A percentile compares a stretch with the other conserved stretches of the same genome.
These are phyloP conservation scores for Penicillium fuscoglaucum DNA, from an alignment of 2,329 filamentous ascomycete genomes.

Conservation along the genomic window DNA sequence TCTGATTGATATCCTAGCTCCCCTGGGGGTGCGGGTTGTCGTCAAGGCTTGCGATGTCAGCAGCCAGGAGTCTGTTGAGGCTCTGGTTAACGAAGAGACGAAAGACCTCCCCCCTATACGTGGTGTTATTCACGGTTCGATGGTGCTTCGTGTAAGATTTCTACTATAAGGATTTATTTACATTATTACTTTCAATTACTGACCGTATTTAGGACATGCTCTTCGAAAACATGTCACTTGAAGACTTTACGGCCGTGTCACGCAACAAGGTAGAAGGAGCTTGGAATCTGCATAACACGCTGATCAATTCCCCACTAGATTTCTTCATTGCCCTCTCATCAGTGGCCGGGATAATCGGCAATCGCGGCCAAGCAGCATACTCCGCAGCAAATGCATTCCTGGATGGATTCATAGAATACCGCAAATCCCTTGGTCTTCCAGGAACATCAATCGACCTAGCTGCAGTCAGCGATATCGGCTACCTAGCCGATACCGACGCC, in stretches of 20 bases:
- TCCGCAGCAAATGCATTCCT: conserved; percentile 30
- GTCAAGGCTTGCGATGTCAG: conserved; percentile 40
- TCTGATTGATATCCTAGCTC: conserved; percentile 20
- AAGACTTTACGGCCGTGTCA: conserved; percentile 23
- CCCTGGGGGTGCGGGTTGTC: conserved; percentile 18
- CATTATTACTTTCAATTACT: not conserved
- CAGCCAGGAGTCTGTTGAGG: conserved; percentile 31
- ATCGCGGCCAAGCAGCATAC: conserved; percentile 31
- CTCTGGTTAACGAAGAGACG: conserved; percentile 23
- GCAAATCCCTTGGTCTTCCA: conserved; percentile 27
- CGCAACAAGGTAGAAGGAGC: conserved; percentile 26
- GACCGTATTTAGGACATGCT: conserved; percentile 26
- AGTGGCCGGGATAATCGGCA: conserved; percentile 30
- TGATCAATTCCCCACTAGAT: conserved; percentile 22
- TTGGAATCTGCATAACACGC: conserved; percentile 34
- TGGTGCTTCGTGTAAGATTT: conserved; percentile 43
- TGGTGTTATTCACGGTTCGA: conserved; percentile 49
- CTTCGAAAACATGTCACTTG: conserved; percentile 34
- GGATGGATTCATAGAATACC: conserved; percentile 30
- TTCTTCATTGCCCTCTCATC: conserved; percentile 34
- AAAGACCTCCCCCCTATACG: conserved; percentile 37
- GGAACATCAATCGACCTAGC: conserved; percentile 33
- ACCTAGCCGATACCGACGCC: conserved; percentile 22
- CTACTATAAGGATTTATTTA: too few species aligned
- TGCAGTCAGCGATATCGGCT: conserved; percentile 27